Conservation (phyloP, 1,284 basidiomycete species). For the Athelia psychrophila region DNA sequence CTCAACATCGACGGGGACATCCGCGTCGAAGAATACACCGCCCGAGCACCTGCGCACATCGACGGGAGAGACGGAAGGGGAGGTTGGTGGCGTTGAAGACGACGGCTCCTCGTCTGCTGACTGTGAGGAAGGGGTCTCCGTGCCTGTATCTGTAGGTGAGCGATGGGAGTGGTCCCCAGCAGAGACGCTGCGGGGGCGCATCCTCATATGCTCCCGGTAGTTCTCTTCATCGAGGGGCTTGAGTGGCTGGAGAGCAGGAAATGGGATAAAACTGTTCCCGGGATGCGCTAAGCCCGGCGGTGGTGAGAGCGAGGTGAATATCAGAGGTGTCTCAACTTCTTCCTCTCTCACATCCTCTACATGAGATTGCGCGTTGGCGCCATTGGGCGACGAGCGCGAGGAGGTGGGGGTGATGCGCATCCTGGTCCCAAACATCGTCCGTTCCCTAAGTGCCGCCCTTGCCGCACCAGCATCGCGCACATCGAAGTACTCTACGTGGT, state of each 20-base stretch:
- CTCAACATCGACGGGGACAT: background rate
- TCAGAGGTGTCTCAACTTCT: background rate
- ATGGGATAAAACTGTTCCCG: slow-evolving; percentile 16
- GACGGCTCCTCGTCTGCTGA: slow-evolving; percentile 1
- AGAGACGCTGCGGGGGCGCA: background rate
- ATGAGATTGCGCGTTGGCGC: background rate
- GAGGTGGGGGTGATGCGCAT: slow-evolving; percentile 13
- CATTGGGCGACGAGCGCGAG: too few species aligned
- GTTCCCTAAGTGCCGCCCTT: slow-evolving; percentile 37
- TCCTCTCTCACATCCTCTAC: slow-evolving; percentile 1
- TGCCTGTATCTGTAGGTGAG: slow-evolving; percentile 1
- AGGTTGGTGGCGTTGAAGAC: background rate
- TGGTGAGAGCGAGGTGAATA: slow-evolving; percentile 6
- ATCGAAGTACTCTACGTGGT: slow-evolving; percentile 64
- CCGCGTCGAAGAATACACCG: background rate
- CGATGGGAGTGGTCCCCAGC: background rate
- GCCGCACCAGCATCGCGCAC: slow-evolving; percentile 48
- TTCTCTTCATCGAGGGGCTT: slow-evolving; percentile 18
- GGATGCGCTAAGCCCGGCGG: slow-evolving; percentile 3
- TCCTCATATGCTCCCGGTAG: background rate
- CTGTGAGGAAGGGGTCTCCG: background rate
- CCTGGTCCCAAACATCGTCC: slow-evolving; percentile 41
- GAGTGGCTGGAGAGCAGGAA: slow-evolving; percentile 12
- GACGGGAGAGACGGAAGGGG: background rate
- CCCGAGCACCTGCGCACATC: background rate